Evolutionary conservation across 805 yeast genomes (phyloP), one percentile per base, ranked within the genome.

Genomic region (Candida pseudoglaebosa): DNA sequence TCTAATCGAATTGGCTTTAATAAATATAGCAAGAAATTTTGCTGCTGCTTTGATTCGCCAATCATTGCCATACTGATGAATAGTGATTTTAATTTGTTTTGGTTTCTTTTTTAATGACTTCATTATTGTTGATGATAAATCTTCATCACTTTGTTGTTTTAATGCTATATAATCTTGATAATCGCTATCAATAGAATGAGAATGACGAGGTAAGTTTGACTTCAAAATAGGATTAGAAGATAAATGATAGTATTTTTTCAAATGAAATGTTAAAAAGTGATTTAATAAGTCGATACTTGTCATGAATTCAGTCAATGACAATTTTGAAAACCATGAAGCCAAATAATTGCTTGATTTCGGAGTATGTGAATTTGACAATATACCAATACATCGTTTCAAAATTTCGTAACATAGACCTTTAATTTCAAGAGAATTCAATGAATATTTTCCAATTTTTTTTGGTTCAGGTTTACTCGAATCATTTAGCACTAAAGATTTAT

Each of bases 21-120:
- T 75, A 19, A 83, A 71, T 12, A 78, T 53, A 0, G 78, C 70
- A 48, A 84, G 59, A 1, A 82, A 63, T 19, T 75, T 65, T 1
- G 84, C 79, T 0, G 89, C 87, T 0, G 87, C 71, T 38, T 73
- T 67, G 24, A 90, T 64, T 46, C 83, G 89, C 96, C 96, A 91
- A 52, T 86, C 89, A 43, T 75, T 72, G 0, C 85, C 82, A 56
- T 90, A 90, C 47, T 77, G 79, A 29, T 73, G 73, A 4, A 80
- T 55, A 38, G 63, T 67, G 9, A 80, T 68, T 41, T 70, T 75
- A 5, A 52, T 32, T 9, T 34, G 40, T 19, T 44, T 48, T 16
- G 44, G 39, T 15, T 36, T 40, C 17, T 47, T 52, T 12, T 43
- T 32, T 24, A 41, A 45, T 33, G 36, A 8, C 15, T 22, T 34